These are phyloP conservation scores for apple (Malus domestica) DNA, from an alignment of 306 rosid genomes.

Conservation along the genomic window ASM211411v1 NC_041803.1:6102001-6102500, in stretches of 20 bases:
- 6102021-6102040: not conserved
- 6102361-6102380: no score
- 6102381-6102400: no score
- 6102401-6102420: no score
- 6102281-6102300: not conserved
- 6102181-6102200: not conserved
- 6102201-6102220: not conserved
- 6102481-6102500: no score
- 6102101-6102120: not conserved
- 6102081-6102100: not conserved
- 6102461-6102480: no score
- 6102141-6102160: conserved; percentile 14
- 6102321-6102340: not conserved
- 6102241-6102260: not conserved
- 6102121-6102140: not conserved
- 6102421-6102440: no score
- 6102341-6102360: not conserved
- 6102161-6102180: not conserved
- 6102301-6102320: not conserved
- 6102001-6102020: not conserved
- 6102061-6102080: not conserved
- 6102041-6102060: not conserved
- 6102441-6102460: no score
- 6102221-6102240: not conserved
- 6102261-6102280: not conserved